Base-by-base conservation (phyloP, 2,329 filamentous ascomycete genomes). In the Chrysoporthe austroafricana region DNA sequence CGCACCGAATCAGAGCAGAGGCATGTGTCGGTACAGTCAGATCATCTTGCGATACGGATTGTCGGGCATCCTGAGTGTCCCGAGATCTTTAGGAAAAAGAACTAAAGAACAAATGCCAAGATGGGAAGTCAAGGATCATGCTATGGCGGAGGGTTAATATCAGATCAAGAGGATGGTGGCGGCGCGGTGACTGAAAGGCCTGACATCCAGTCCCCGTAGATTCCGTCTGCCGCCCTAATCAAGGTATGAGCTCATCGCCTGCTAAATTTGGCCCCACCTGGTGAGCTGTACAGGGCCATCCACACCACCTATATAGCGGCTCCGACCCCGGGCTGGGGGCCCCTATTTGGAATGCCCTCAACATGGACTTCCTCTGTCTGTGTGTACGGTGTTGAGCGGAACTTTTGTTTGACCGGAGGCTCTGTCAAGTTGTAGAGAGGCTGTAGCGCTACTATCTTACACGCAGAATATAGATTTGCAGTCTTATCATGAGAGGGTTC, bases 191-290 rank as follows among this genome's bases (percentile, higher is more conserved):
- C 36, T 39, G 36, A 39, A 57, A 14, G n/a, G 7, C 7, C 11
- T 57, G 54, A 39, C 54, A 39, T 57, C 6, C 16, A 39, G 34
- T 39, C 16, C 54, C 32, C 34, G 14, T 7, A 52, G 26, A 14
- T 18, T 16, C 32, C 34, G 6, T 39, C 32, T 39, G 34, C 18
- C 32, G 18, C 34, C 54, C 59, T 46, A 26, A 21, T 21, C 13
- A 14, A 3, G 42, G 26, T 61, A 61, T 61, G 59, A 61, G 59
- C 59, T 61, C 59, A 61, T 61, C 21, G 59, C 43, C 42, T 48
- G 59, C 42, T 18, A 61, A 34, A 48, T 46, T 46, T 39, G 59
- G 59, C 42, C 26, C 59, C 42, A 61, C 59, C n/a, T 34, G n/a
- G 14, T 61, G 42, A 46, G 59, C 42, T 44, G 21, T 61, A 36